phyloP scores from a whole-genome alignment of 2,329 filamentous ascomycete genomes.

The Onygenales sp. region DNA sequence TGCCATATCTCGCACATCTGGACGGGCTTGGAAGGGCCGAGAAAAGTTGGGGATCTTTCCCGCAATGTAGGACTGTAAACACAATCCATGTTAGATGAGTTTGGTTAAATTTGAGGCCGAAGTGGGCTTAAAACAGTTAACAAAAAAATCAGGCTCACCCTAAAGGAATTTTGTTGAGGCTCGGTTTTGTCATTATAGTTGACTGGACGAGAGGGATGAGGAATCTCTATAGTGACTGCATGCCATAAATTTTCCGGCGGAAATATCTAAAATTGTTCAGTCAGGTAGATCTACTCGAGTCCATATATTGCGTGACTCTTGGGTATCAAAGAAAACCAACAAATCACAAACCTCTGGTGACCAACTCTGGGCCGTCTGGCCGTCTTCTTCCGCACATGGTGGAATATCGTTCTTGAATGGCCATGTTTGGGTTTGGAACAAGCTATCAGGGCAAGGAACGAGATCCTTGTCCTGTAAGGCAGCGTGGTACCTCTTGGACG shows the following conservation, averaged over 20 bases:
- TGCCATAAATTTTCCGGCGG: neutral
- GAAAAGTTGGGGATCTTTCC: neutral
- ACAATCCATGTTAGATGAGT: neutral
- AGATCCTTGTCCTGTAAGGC: neutral
- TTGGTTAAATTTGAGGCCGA: neutral
- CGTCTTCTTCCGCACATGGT: neutral
- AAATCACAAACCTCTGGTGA: neutral
- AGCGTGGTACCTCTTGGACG: neutral
- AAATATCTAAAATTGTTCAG: neutral
- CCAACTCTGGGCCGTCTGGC: neutral
- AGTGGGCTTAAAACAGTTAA: neutral
- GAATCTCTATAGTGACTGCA: neutral
- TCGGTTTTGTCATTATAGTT: neutral
- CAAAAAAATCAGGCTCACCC: neutral
- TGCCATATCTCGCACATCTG: neutral
- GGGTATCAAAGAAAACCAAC: neutral
- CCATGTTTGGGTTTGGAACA: neutral
- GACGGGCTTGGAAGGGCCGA: neutral
- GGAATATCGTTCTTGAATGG: neutral
- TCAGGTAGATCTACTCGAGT: neutral
- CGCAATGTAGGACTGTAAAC: neutral
- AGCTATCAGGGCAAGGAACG: neutral
- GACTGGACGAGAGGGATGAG: neutral
- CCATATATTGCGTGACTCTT: neutral
- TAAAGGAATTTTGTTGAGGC: neutral